Base-by-base conservation (phyloP, 2,329 filamentous ascomycete species). In the Fonsecaea multimorphosa region DNA sequence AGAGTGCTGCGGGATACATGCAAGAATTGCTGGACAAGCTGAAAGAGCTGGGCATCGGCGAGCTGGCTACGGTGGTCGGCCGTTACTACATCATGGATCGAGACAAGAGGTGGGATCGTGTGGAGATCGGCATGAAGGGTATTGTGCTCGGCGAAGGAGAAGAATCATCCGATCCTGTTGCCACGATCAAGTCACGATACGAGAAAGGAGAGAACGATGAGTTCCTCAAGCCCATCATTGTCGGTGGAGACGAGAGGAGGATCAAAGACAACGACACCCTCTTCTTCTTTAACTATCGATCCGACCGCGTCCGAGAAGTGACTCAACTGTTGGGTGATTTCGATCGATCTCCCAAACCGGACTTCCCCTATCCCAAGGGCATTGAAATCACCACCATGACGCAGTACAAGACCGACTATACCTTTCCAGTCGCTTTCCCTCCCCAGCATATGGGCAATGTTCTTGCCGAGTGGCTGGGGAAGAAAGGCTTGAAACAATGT, bases 281-380 rank as follows among this genome's bases (percentile, higher is more conserved):
- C 74, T 98, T 98, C 87, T 98, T 98, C 88, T 99, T 99, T 91
- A 99, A 99, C 88, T 99, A 99, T 86, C 92, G 95, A 76, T 98
- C 95, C 64, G 95, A 99, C 79, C 93, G 95, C 78, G 94, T 94
- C 60, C 91, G 95, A 73, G 95, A 99, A 80, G 91, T 99, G 78
- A 96, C 93, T 57, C 95, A 98, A 82, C 86, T 99, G 52, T 84
- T 99, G 62, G 95, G 95, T 73, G 91, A 91, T 78, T 89, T 94
- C 76, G 95, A 99, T 83, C 91, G 92, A 75, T 96, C 92, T 27
- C 93, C 93, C 63, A 87, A 87, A 72, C 91, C 93, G 72, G 92
- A 97, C 79, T 97, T 98, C 85, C 85, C 91, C 54, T 98, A 93
- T 84, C 95, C 95, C 73, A 92, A 96, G 83, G 89, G 96, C 81